Base-by-base conservation (phyloP, 2,329 filamentous ascomycete species). In the Tolypocladium endophyticum region DNA sequence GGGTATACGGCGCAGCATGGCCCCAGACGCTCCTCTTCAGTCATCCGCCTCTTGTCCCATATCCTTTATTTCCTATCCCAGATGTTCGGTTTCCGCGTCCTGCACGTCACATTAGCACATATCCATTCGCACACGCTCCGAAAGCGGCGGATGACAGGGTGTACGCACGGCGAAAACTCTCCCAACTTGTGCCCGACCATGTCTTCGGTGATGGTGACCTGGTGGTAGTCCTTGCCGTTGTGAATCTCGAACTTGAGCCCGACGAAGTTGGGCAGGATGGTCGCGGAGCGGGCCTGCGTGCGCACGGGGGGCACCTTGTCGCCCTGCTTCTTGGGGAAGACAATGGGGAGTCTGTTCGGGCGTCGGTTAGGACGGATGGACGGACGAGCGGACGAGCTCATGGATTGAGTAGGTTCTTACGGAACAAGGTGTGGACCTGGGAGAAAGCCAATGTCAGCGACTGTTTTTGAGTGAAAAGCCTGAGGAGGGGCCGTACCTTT, bases 131-230 rank as follows among this genome's bases (percentile, higher is more conserved):
- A n/a, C 18, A 53, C 7, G 7, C 18, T 33, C 16, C 28, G 3
- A 36, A 12, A 4, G 11, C 1, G 6, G 54, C 36, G 33, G 52
- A 9, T 14, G 18, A 12, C 4, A 11, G 4, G 54, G 39, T 35
- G 52, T 56, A 85, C 90, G 70, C 83, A 96, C 92, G 85, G 79
- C 63, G 91, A 87, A 73, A 96, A 97, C 76, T 97, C 92, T 68
- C 92, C 92, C 66, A 97, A 81, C 77, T 96, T 97, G 75, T 94
- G 89, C 58, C 92, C 92, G 56, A 97, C 92, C 92, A 97, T 97
- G 70, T 96, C 90, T 73, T 96, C 92, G 20, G 92, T 96, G 64
- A 97, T 89, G 65, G 81, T 82, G 59, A 96, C 81, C 66, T 94
- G 89, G 67, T 87, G 77, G 74, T 96, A 96, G 38, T 82, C 83